Conservation (phyloP, 108 stramenopile genomes). For the Pelagomonas calceolata region DNA sequence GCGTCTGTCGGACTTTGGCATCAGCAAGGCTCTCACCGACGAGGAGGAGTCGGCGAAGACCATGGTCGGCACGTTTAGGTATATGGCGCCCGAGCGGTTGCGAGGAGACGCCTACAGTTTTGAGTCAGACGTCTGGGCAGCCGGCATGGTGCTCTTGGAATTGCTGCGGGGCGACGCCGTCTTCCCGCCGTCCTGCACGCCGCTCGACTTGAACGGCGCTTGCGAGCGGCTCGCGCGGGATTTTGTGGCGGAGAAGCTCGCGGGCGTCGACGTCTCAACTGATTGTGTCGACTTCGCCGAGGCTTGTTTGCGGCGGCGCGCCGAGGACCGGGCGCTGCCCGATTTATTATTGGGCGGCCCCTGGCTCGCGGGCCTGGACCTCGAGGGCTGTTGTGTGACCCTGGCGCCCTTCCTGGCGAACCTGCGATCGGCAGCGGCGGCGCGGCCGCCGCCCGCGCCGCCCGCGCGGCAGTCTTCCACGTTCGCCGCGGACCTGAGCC, state of each 20-base stretch:
- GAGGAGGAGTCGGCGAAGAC: conserved; percentile 40
- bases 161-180: conserved; percentile 31
- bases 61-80: conserved; percentile 67
- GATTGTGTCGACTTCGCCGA: conserved; percentile 29
- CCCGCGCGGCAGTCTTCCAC: no score
- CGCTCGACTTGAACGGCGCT: conserved; percentile 38
- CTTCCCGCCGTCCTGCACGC: conserved; percentile 17
- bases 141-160: conserved; percentile 72
- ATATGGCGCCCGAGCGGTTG: conserved; percentile 81
- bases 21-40: conserved; percentile 29
- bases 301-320: conserved; percentile 32
- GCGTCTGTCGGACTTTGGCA: conserved; percentile 85
- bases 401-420: no score
- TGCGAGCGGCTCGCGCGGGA: conserved; percentile 34
- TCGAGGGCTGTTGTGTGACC: no score
- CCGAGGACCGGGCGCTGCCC: conserved; percentile 25
- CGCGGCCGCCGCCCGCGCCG: no score
- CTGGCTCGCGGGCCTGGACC: no score
- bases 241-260: conserved; percentile 2
- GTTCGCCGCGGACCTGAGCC: no score
- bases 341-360: conserved; percentile 18
- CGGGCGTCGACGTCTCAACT: conserved; percentile 6
- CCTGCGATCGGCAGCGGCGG: no score
- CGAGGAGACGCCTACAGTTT: conserved; percentile 54
- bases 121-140: conserved; percentile 72